phyloP scores from a whole-genome alignment of 2,329 filamentous ascomycete species.

The Fusarium nematophilum region DNA sequence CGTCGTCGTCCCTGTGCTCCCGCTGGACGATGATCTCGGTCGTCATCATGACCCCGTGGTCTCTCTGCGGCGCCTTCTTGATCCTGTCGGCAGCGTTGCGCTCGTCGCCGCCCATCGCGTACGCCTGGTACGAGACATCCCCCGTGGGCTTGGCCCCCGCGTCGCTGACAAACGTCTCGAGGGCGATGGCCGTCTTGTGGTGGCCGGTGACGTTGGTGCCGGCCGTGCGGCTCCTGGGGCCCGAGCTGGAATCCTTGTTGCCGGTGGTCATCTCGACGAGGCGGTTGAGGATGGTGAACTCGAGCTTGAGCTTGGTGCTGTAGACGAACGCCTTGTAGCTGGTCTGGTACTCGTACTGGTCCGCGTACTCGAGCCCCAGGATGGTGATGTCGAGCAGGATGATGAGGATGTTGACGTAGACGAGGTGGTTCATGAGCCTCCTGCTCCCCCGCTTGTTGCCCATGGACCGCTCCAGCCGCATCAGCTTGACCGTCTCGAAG shows the following conservation, averaged over 20 bases:
- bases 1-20: constrained; percentile 33
- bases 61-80: background rate
- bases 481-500: constrained; percentile 61
- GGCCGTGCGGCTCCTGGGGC: constrained; percentile 28
- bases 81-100: background rate
- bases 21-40: constrained; percentile 39
- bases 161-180: constrained; percentile 38
- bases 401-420: constrained; percentile 59
- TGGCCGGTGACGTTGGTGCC: constrained; percentile 18
- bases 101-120: constrained; percentile 41
- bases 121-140: constrained; percentile 39
- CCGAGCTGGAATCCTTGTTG: constrained; percentile 41
- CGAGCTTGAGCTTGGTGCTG: constrained; percentile 54
- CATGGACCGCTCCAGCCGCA: constrained; percentile 54
- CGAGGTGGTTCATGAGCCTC: constrained; percentile 52
- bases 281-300: constrained; percentile 54
- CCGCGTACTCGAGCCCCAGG: constrained; percentile 51
- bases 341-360: constrained; percentile 51
- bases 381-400: constrained; percentile 59
- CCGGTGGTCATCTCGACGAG: constrained; percentile 49
- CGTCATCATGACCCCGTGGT: constrained; percentile 42
- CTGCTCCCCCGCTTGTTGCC: constrained; percentile 36
- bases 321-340: constrained; percentile 53
- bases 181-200: constrained; percentile 29
- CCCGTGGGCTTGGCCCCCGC: constrained; percentile 10